These are phyloP conservation scores for Plenodomus tracheiphilus DNA, from an alignment of 2,329 filamentous ascomycete species.

Conservation along the genomic window DNA sequence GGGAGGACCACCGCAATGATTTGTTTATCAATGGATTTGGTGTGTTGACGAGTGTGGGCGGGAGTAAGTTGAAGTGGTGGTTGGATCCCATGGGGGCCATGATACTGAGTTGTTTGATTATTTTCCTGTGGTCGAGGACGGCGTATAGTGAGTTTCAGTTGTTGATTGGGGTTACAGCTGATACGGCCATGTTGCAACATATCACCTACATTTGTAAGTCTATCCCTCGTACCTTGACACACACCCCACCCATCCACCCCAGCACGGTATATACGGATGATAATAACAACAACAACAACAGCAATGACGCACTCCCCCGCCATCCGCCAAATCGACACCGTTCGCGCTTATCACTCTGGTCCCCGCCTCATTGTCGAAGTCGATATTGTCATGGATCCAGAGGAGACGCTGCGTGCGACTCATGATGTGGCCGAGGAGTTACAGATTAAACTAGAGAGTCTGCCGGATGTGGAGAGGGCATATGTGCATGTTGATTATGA, in stretches of 20 bases:
- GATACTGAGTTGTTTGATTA: constrained; percentile 76
- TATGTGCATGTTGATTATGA: constrained; percentile 99
- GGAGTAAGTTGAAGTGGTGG: constrained; percentile 89
- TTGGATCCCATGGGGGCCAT: constrained; percentile 93
- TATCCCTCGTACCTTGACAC: not conserved
- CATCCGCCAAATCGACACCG: constrained; percentile 89
- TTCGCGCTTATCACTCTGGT: constrained; percentile 89
- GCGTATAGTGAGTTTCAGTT: constrained; percentile 89
- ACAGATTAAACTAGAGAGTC: constrained; percentile 88
- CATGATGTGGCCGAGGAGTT: constrained; percentile 94
- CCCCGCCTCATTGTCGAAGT: constrained; percentile 91
- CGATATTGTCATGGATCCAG: constrained; percentile 88
- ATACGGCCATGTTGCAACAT: constrained; percentile 83
- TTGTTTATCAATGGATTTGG: constrained; percentile 94
- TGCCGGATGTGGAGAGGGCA: constrained; percentile 89
- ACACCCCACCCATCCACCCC: not conserved
- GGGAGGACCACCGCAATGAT: constrained; percentile 97
- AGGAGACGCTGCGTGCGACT: constrained; percentile 71
- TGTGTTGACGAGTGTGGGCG: constrained; percentile 88
- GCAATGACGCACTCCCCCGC: constrained; percentile 80
- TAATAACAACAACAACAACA: no score
- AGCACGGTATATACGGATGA: not conserved
- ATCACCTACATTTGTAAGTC: constrained; percentile 85
- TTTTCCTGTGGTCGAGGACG: constrained; percentile 78
- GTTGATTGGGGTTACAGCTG: constrained; percentile 85